Base-by-base conservation (phyloP, 306 rosid genomes). In the Dalbergia cultrata region DNA sequence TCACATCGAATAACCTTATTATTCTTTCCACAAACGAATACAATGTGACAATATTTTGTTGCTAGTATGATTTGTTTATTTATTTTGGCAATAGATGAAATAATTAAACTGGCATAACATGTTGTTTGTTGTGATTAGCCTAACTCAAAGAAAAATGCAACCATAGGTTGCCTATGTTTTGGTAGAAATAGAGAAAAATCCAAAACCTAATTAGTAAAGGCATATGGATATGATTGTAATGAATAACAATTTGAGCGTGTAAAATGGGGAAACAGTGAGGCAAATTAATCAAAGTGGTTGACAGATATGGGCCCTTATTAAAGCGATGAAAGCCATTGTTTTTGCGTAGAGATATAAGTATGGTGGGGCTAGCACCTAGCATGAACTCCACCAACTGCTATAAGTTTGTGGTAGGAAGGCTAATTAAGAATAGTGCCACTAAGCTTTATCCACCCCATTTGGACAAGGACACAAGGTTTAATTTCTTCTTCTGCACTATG, bases 241-340 rank as follows among this genome's bases (percentile, higher is more conserved):
- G 21, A 61, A 53, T 43, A 61, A 47, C 13, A 65, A 62, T 5
- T 5, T 45, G 79, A 63, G 75, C 13, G 63, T 39, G 82, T 18
- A 57, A 35, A 54, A 69, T 21, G 75, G n/a, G 50, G 47, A 66
- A 50, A 62, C 17, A 64, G n/a, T 67, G 54, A 50, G 37, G 34
- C 61, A 43, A 76, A 86, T 79, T 8, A 71, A 76, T 62, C 47
- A 7, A 63, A 71, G 82, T 70, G 50, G 85, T 71, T 70, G 87
- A 82, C 68, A 34, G 72, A 70, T 2, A 77, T 68, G 84, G 65
- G 71, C 61, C 81, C 63, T 44, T 37, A 37, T 0, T 13, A 8
- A 44, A 44, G 39, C 49, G 5, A 11, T 72, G 67, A 59, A 61
- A 85, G 34, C 4, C 65, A 61, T 60, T 53, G 84, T 75, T 79